Percentiles rank a stretch among this genome's conserved stretches.
These are phyloP conservation scores for Ganoderma leucocontextum DNA, from an alignment of 1,284 basidiomycete species.

Conservation along the genomic window DNA sequence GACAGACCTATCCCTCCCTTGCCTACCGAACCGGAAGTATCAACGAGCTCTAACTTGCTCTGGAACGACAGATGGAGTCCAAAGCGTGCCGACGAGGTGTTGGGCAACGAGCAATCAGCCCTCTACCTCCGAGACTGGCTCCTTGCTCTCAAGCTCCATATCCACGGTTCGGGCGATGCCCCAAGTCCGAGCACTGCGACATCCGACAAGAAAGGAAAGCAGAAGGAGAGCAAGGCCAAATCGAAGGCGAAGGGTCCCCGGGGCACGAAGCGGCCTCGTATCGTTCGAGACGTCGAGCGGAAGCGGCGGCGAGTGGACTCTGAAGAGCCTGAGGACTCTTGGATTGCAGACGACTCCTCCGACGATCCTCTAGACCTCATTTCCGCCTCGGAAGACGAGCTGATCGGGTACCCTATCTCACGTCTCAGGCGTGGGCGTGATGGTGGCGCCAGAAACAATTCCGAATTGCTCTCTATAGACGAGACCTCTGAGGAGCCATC, in stretches of 20 bases:
- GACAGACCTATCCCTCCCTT: constrained; percentile 26
- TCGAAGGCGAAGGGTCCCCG: constrained; percentile 32
- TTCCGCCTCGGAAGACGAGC: constrained; percentile 43
- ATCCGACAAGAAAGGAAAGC: constrained; percentile 35
- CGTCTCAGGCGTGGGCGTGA: constrained; percentile 28
- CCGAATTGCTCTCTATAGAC: constrained; percentile 1
- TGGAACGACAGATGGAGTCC: constrained; percentile 89
- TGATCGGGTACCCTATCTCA: constrained; percentile 29
- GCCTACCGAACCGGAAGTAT: constrained; percentile 7
- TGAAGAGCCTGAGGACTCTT: constrained; percentile 58
- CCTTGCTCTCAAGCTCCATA: constrained; percentile 68
- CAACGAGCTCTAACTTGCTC: constrained; percentile 48
- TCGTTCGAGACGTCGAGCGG: constrained; percentile 59
- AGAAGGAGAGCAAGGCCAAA: constrained; percentile 28
- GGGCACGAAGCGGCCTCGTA: constrained; percentile 56
- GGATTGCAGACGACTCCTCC: constrained; percentile 53
- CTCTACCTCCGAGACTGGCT: constrained; percentile 88
- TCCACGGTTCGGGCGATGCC: constrained; percentile 31
- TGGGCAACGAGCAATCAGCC: constrained; percentile 84
- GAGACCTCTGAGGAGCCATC: constrained; percentile 7
- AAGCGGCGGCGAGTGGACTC: constrained; percentile 59
- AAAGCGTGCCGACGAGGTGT: constrained; percentile 72
- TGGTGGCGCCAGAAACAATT: not conserved
- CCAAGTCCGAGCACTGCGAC: constrained; percentile 10
- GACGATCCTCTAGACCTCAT: constrained; percentile 37